Evolutionary conservation across 768 basidiomycete species (phyloP).

Genomic region (Cubamyces sp.): DNA sequence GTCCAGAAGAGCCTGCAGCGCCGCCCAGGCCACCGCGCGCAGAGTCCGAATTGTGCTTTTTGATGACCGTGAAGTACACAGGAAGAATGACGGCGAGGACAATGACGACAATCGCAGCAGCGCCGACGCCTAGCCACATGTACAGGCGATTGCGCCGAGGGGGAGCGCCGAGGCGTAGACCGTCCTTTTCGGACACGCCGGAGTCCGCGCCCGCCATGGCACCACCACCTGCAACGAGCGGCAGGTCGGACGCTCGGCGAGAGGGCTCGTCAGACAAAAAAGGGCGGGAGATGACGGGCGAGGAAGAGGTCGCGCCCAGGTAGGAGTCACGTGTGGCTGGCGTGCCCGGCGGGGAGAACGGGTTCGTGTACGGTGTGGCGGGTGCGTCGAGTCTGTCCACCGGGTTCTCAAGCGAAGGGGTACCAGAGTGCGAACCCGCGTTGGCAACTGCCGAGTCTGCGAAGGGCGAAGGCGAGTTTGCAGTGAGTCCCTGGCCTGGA

Average conservation of each 20-base stretch:
- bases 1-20: conserved; percentile 1
- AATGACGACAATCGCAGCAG: conserved; percentile 30
- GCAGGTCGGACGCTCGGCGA: conserved; percentile 4
- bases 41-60: conserved; percentile 17
- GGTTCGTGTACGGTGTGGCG: conserved; percentile 11
- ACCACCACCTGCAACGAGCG: conserved; percentile 11
- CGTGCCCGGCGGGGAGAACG: conserved; percentile 23
- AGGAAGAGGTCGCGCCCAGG: conserved; percentile 13
- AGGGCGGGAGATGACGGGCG: conserved; percentile 23
- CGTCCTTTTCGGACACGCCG: conserved; percentile 4
- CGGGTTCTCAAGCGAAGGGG: conserved; percentile 3
- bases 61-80: conserved; percentile 30
- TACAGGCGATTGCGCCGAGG: conserved; percentile 14
- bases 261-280: conserved; percentile 17
- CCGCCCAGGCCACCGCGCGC: neutral
- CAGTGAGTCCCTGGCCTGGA: conserved; percentile 9
- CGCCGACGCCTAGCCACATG: conserved; percentile 16
- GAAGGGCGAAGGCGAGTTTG: conserved; percentile 10
- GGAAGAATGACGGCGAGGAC: conserved; percentile 34
- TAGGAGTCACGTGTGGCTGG: conserved; percentile 27
- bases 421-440: neutral
- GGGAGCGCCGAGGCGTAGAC: neutral
- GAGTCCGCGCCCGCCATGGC: neutral
- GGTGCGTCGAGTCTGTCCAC: conserved; percentile 4
- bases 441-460: conserved; percentile 1